Conservation (phyloP, 2,329 filamentous ascomycete genomes). For the Sporothrix luriei region DNA sequence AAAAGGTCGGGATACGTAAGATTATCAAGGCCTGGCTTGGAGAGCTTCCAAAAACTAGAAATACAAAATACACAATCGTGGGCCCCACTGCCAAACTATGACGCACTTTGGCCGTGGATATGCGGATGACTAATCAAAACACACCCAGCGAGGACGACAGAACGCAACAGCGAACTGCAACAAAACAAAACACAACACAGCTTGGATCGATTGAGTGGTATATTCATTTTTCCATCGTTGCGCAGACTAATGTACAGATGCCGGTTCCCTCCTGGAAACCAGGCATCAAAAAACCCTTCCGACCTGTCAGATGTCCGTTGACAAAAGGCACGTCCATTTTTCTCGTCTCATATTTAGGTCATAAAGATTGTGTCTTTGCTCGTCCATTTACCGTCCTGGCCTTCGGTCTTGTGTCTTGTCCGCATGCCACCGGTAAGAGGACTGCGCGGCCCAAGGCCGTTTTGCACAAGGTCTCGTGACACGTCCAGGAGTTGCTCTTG, state of each 20-base stretch:
- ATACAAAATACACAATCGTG: background rate
- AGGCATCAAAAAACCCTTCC: background rate
- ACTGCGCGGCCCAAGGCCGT: background rate
- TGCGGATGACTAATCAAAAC: conserved; percentile 4
- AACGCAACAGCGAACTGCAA: background rate
- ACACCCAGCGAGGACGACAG: background rate
- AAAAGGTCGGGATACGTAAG: background rate
- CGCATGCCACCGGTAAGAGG: background rate
- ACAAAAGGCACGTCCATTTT: background rate
- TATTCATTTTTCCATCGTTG: conserved; percentile 29
- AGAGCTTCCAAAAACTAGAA: background rate
- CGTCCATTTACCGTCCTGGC: background rate
- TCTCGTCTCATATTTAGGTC: background rate
- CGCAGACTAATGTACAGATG: conserved; percentile 32
- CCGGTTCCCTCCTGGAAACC: conserved; percentile 28
- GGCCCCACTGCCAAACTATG: conserved; percentile 26
- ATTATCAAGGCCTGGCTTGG: no score
- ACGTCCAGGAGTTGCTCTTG: background rate
- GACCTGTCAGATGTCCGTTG: background rate
- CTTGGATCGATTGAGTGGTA: conserved; percentile 31
- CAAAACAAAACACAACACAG: background rate
- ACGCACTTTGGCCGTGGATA: conserved; percentile 14
- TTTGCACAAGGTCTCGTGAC: background rate
- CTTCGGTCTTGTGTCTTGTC: background rate
- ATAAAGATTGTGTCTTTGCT: background rate